phyloP scores from a whole-genome alignment of 805 yeast species.

The Vanderwaltozyma yarrowii region DNA sequence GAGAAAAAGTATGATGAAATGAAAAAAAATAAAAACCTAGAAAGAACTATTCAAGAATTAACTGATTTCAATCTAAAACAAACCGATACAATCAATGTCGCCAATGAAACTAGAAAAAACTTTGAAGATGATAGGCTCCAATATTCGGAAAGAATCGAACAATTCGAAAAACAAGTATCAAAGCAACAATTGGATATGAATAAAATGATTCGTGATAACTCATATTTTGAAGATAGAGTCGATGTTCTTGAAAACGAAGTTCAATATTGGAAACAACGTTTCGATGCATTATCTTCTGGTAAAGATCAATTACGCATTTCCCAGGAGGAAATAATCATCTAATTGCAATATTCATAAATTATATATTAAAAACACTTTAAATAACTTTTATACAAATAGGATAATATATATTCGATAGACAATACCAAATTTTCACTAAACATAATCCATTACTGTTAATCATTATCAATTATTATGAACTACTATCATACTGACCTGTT shows the following conservation, averaged over 20 bases:
- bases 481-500: too few species aligned
- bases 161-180: constrained; percentile 36
- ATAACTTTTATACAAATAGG: too few species aligned
- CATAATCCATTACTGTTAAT: too few species aligned
- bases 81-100: constrained; percentile 37
- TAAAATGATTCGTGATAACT: constrained; percentile 46
- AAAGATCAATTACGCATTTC: neutral
- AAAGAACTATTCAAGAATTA: constrained; percentile 45
- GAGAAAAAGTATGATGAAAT: constrained; percentile 41
- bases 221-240: constrained; percentile 43
- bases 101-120: constrained; percentile 49
- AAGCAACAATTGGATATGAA: constrained; percentile 35
- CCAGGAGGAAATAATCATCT: constrained; percentile 5
- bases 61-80: constrained; percentile 44
- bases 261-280: constrained; percentile 41
- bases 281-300: constrained; percentile 13
- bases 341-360: neutral
- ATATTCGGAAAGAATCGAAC: constrained; percentile 35
- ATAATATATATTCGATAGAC: too few species aligned
- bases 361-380: too few species aligned
- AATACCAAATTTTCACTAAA: too few species aligned
- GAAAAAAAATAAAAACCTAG: constrained; percentile 40
- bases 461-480: too few species aligned
- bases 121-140: constrained; percentile 41
- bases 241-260: constrained; percentile 47